Evolutionary conservation across 2,329 filamentous ascomycete genomes (phyloP).

Genomic region (Penicillium paneum): DNA sequence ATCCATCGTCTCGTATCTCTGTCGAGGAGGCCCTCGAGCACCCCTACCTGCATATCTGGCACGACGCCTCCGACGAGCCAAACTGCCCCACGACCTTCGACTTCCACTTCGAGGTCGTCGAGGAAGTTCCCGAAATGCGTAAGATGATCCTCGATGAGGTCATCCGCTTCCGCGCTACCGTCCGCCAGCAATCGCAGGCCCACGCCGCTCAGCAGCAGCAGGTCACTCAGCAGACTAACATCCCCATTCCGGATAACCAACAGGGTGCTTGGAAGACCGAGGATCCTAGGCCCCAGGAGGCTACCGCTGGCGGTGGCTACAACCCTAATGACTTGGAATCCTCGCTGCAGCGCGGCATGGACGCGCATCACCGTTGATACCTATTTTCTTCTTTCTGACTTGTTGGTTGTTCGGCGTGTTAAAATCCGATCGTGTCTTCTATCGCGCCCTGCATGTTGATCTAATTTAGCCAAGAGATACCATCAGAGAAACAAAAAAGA

Average conservation of each 20-base stretch:
- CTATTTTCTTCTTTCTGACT: conserved; percentile 3
- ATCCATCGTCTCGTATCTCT: conserved; percentile 86
- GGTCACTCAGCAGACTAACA: conserved; percentile 45
- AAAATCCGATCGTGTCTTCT: conserved; percentile 11
- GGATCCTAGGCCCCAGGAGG: conserved; percentile 61
- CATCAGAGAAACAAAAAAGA: conserved; percentile 24
- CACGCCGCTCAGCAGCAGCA: conserved; percentile 43
- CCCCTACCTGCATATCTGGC: conserved; percentile 95
- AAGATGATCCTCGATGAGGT: conserved; percentile 98
- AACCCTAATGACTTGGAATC: conserved; percentile 46
- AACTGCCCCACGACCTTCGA: conserved; percentile 92
- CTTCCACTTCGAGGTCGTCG: conserved; percentile 97
- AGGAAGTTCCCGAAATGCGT: conserved; percentile 92
- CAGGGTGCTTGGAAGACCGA: conserved; percentile 55
- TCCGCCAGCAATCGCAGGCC: conserved; percentile 51
- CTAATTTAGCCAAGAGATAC: conserved; percentile 30
- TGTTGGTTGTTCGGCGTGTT: conserved; percentile 13
- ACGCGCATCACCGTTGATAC: conserved; percentile 40
- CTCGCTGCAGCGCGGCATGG: conserved; percentile 57
- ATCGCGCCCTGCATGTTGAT: conserved; percentile 23
- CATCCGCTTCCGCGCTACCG: conserved; percentile 69
- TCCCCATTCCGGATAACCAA: conserved; percentile 62
- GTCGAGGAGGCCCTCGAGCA: conserved; percentile 96
- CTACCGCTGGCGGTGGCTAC: conserved; percentile 42
- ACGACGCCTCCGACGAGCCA: conserved; percentile 94